Base-by-base conservation (phyloP, 208 protist species). In the Leishmania turanica region DNA sequence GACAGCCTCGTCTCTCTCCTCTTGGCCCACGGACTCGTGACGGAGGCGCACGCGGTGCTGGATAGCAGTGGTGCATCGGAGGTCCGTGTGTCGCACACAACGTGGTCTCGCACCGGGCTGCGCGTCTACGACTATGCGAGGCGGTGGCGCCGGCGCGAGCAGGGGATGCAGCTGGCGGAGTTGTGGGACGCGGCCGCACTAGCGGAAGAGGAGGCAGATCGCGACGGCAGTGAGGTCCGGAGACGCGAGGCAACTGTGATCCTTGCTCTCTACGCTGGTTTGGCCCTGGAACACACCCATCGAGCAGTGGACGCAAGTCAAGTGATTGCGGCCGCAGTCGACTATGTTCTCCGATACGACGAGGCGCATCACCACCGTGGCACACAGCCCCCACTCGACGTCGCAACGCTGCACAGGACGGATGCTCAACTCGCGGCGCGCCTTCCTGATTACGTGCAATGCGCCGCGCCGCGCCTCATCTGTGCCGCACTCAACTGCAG, bases 381-480 rank as follows among this genome's bases (percentile, higher is more conserved):
- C 56, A 15, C 40, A 27, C 69, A 51, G n/a, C 13, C 9, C 45
- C 45, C 69, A 51, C 45, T 53, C 51, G 69, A 73, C 27, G 54
- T 17, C 11, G 27, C 76, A n/a, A 53, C 66, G 66, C 45, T 85
- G 64, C 62, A 45, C 31, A 72, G 58, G 13, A 82, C 77, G 2
- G 82, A 85, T 53, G 65, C 54, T 21, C 82, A 82, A 54, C 64
- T 85, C 24, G 31, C 58, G 3, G 53, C 75, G 3, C 9, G 47
- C 47, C 21, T 85, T 27, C 82, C 82, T 11, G 71, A 74, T 47
- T 85, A 74, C 47, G 77, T 85, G n/a, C 82, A 82, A 42, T 79
- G 82, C 34, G 65, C 74, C 77, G 79, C 77, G 34, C 82, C 82
- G 60, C 53, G 45, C 24, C 77, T 82, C 37, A n/a, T 85, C 45